phyloP scores from a whole-genome alignment of 257 asterid species.

The Ocimum tenuiflorum region DNA sequence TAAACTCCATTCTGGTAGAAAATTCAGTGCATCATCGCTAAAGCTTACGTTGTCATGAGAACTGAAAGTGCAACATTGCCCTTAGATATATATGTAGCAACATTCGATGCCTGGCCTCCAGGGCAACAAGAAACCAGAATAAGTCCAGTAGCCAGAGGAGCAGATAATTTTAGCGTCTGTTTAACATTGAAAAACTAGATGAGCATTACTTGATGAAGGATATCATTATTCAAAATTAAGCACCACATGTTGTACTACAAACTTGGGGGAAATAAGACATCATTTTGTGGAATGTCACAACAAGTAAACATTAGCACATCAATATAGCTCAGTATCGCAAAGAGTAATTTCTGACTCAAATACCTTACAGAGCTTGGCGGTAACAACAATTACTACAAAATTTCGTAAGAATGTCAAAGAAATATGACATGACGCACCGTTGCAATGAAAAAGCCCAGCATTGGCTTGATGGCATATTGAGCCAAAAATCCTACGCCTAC shows the following conservation, averaged over 20 bases:
- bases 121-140: constrained; percentile 98
- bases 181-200: constrained; percentile 18
- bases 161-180: constrained; percentile 77
- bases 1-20: background rate
- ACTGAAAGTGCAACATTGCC: constrained; percentile 98
- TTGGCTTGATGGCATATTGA: constrained; percentile 83
- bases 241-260: background rate
- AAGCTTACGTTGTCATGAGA: constrained; percentile 95
- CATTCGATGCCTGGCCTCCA: constrained; percentile 98
- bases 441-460: constrained; percentile 73
- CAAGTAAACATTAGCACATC: background rate
- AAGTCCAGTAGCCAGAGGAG: constrained; percentile 98
- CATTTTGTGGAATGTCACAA: background rate
- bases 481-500: constrained; percentile 94
- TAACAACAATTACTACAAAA: background rate
- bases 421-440: constrained; percentile 43
- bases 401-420: background rate
- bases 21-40: background rate
- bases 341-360: background rate
- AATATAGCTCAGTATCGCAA: background rate
- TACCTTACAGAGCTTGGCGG: background rate
- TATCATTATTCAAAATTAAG: constrained; percentile 10
- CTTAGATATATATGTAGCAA: constrained; percentile 88
- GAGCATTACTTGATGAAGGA: constrained; percentile 15
- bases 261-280: background rate